phyloP scores from a whole-genome alignment of 495 filamentous ascomycete genomes.

The Glarea lozoyensis region DNA sequence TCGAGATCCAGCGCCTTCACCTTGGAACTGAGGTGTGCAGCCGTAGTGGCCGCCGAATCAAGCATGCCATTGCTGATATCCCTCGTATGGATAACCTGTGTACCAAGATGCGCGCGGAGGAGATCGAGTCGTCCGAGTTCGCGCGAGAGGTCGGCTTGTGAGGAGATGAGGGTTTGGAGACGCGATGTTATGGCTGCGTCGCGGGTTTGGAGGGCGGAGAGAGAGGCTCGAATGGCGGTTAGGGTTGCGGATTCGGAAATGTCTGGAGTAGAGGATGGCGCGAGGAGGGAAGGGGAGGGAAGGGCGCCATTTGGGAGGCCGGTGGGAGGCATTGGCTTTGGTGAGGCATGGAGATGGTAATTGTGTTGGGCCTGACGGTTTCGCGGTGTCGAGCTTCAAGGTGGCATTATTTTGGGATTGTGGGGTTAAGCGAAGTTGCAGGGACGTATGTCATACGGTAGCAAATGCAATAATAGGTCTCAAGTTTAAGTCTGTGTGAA shows the following conservation, averaged over 20 bases:
- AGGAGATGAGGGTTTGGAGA: slow-evolving; percentile 65
- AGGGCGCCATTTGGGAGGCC: slow-evolving; percentile 19
- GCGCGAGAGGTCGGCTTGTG: slow-evolving; percentile 74
- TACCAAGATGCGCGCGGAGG: slow-evolving; percentile 76
- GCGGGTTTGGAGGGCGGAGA: slow-evolving; percentile 63
- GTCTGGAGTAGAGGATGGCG: slow-evolving; percentile 24
- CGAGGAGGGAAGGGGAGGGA: not conserved
- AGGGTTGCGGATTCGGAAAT: slow-evolving; percentile 65
- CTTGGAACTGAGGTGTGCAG: slow-evolving; percentile 73
- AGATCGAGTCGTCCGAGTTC: slow-evolving; percentile 83
- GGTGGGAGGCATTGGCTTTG: slow-evolving; percentile 21
- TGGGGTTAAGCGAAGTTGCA: slow-evolving; percentile 2
- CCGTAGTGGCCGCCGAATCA: slow-evolving; percentile 71
- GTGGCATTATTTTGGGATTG: slow-evolving; percentile 4
- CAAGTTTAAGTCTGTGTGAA: too few species aligned
- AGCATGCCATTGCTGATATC: slow-evolving; percentile 83
- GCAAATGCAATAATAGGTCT: too few species aligned
- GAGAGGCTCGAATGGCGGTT: slow-evolving; percentile 66
- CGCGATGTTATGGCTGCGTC: slow-evolving; percentile 65
- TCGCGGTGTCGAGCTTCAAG: not conserved
- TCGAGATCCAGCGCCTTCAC: slow-evolving; percentile 83
- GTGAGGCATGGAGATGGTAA: slow-evolving; percentile 14
- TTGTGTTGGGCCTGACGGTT: not conserved
- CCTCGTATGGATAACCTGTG: slow-evolving; percentile 78
- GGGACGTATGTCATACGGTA: not conserved